phyloP scores from a whole-genome alignment of 306 rosid species.

The Trifolium repens region DNA sequence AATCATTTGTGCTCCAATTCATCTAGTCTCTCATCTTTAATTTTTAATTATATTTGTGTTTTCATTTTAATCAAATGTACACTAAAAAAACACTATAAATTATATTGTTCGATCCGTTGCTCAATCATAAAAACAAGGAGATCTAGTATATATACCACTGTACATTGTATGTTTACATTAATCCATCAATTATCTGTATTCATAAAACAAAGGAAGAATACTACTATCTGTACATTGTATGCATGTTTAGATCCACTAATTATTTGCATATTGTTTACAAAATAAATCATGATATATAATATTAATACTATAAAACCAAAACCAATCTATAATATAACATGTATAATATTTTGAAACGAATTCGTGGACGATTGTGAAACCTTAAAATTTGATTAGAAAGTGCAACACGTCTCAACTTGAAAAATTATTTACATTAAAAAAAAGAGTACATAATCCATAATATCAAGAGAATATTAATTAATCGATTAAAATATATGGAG shows the following conservation, averaged over 20 bases:
- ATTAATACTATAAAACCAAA: not conserved
- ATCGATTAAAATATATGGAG: not conserved
- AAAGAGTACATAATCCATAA: not conserved
- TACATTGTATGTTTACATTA: not conserved
- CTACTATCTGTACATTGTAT: not conserved
- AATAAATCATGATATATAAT: not conserved
- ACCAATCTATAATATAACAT: not conserved
- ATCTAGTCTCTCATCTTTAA: too few species aligned
- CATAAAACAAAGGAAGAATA: not conserved
- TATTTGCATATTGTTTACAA: not conserved
- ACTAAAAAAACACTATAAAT: too few species aligned
- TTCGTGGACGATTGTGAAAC: conserved; percentile 13
- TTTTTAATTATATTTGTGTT: too few species aligned
- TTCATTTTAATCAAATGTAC: too few species aligned
- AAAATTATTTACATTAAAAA: not conserved
- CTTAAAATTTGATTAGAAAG: not conserved
- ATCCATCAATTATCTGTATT: not conserved
- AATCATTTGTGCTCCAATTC: too few species aligned
- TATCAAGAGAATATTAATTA: not conserved
- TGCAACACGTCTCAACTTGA: conserved; percentile 31
- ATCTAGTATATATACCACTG: not conserved
- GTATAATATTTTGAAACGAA: not conserved
- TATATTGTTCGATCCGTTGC: too few species aligned
- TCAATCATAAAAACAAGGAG: too few species aligned
- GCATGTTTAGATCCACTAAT: not conserved